phyloP scores from a whole-genome alignment of 306 rosid species.

The Cucumis melo region DNA sequence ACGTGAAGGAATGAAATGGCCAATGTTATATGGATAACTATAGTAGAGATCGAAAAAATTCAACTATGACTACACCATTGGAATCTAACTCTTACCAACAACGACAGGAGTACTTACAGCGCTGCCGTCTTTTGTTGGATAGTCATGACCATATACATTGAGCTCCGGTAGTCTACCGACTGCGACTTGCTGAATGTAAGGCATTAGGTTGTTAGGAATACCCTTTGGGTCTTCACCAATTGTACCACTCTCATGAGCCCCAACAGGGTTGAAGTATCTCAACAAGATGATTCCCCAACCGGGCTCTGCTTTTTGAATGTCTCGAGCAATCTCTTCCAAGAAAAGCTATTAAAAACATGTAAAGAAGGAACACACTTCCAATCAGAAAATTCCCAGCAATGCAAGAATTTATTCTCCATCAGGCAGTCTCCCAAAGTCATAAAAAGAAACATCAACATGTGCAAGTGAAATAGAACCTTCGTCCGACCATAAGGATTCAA shows the following conservation, averaged over 20 bases:
- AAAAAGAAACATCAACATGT: neutral
- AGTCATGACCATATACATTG: slow-evolving; percentile 69
- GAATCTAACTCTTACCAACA: neutral
- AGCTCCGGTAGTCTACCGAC: slow-evolving; percentile 84
- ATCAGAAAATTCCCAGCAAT: neutral
- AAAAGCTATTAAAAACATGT: slow-evolving; percentile 38
- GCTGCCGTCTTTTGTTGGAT: slow-evolving; percentile 81
- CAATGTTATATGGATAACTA: neutral
- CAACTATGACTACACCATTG: neutral
- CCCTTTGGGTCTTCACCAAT: slow-evolving; percentile 97
- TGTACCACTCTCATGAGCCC: slow-evolving; percentile 88
- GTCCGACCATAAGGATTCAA: slow-evolving; percentile 92
- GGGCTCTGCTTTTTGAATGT: slow-evolving; percentile 71
- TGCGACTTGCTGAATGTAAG: slow-evolving; percentile 90
- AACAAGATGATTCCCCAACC: slow-evolving; percentile 70
- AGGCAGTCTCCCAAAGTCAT: neutral
- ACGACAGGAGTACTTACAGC: slow-evolving; percentile 41
- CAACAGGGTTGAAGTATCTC: slow-evolving; percentile 95
- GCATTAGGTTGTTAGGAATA: slow-evolving; percentile 92
- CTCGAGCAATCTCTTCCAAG: slow-evolving; percentile 79
- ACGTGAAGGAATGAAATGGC: neutral
- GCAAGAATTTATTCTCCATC: neutral
- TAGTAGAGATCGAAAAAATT: neutral
- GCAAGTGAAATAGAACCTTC: slow-evolving; percentile 29
- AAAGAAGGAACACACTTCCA: neutral